phyloP scores from a whole-genome alignment of 2,329 filamentous ascomycete genomes.

The Botryosphaeria dothidea region DNA sequence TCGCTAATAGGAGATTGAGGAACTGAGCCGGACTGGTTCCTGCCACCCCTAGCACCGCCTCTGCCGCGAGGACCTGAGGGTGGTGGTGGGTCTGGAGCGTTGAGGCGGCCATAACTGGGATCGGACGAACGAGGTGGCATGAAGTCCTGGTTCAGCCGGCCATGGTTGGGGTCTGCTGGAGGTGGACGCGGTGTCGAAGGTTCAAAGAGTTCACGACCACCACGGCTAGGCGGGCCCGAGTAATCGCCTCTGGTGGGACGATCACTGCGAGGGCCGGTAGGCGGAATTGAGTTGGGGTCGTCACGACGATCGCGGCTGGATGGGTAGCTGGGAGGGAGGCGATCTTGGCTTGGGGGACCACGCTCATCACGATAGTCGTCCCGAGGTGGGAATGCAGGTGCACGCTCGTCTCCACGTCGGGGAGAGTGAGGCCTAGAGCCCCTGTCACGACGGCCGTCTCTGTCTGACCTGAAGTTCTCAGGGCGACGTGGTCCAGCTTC shows the following conservation, averaged over 20 bases:
- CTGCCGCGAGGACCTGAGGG: slow-evolving; percentile 57
- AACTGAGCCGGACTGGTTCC: slow-evolving; percentile 19
- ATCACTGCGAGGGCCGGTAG: slow-evolving; percentile 53
- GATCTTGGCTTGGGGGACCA: slow-evolving; percentile 27
- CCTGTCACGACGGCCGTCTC: slow-evolving; percentile 33
- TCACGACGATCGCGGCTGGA: slow-evolving; percentile 42
- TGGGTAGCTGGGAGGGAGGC: slow-evolving; percentile 25
- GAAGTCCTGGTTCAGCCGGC: slow-evolving; percentile 47
- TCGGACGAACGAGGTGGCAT: slow-evolving; percentile 42
- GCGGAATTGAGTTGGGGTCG: slow-evolving; percentile 45
- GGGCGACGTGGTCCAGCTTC: slow-evolving; percentile 28
- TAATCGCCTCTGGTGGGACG: slow-evolving; percentile 37
- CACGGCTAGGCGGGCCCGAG: slow-evolving; percentile 21
- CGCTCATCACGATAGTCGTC: slow-evolving; percentile 36
- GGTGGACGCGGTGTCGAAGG: slow-evolving; percentile 34
- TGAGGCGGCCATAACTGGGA: slow-evolving; percentile 52
- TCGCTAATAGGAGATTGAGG: slow-evolving; percentile 18
- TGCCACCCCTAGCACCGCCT: slow-evolving; percentile 40
- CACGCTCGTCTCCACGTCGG: slow-evolving; percentile 29
- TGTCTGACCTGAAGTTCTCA: slow-evolving; percentile 29
- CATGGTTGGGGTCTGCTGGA: slow-evolving; percentile 45
- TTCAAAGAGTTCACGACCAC: slow-evolving; percentile 43
- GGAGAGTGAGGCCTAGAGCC: slow-evolving; percentile 33
- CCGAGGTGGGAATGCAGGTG: slow-evolving; percentile 28
- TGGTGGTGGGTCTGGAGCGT: slow-evolving; percentile 48